phyloP scores from a whole-genome alignment of 176 grass and related monocot species.

The Secale cereale region DNA sequence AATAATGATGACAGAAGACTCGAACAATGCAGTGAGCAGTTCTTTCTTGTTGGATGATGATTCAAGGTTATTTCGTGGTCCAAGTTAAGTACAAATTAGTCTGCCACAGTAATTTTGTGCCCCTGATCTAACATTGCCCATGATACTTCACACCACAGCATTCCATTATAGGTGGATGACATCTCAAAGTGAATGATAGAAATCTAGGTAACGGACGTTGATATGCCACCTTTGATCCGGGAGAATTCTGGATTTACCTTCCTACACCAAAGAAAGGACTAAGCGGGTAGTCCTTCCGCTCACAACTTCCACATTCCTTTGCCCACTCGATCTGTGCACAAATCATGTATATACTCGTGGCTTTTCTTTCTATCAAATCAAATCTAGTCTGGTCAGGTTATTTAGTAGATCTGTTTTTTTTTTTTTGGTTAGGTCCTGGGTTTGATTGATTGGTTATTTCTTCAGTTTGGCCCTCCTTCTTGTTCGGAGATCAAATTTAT shows the following conservation, averaged over 20 bases:
- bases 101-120: background rate
- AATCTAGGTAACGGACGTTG: slow-evolving; percentile 71
- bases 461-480: slow-evolving; percentile 4
- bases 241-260: slow-evolving; percentile 78
- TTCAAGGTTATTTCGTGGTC: slow-evolving; percentile 64
- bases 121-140: slow-evolving; percentile 4
- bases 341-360: slow-evolving; percentile 62
- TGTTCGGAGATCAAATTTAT: slow-evolving; percentile 20
- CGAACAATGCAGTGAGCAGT: slow-evolving; percentile 75
- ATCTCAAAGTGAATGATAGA: slow-evolving; percentile 85
- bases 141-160: slow-evolving; percentile 49
- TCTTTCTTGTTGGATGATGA: slow-evolving; percentile 99
- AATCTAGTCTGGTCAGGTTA: slow-evolving; percentile 37
- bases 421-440: slow-evolving; percentile 32
- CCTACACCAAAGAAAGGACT: slow-evolving; percentile 82
- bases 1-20: slow-evolving; percentile 92
- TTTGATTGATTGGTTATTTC: slow-evolving; percentile 72
- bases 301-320: slow-evolving; percentile 14
- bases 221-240: slow-evolving; percentile 63
- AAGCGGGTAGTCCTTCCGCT: slow-evolving; percentile 11
- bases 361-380: slow-evolving; percentile 28
- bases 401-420: slow-evolving; percentile 26
- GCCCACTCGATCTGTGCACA: slow-evolving; percentile 49
- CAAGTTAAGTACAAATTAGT: slow-evolving; percentile 17
- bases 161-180: slow-evolving; percentile 89